A percentile compares a stretch with the other conserved stretches of the same genome.
Conservation (phyloP, 1,284 basidiomycete species). For the Leccinum subrobustum region DNA sequence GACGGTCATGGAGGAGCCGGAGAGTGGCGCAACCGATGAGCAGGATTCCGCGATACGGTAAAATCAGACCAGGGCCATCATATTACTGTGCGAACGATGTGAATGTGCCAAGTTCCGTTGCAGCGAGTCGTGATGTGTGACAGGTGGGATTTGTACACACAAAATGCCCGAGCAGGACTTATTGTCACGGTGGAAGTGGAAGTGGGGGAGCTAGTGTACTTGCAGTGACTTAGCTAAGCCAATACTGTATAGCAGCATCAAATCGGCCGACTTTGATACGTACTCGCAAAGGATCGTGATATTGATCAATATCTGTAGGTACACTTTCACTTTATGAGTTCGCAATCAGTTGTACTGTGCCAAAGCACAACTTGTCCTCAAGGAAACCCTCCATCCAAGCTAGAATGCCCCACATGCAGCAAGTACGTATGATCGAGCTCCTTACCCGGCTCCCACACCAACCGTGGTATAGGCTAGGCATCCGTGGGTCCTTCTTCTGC, state of each 20-base stretch:
- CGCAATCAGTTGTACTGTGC: slow-evolving; percentile 45
- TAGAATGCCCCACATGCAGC: slow-evolving; percentile 82
- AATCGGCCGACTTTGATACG: neutral
- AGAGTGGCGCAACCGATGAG: neutral
- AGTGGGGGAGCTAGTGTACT: neutral
- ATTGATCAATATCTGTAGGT: neutral
- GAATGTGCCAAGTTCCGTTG: neutral
- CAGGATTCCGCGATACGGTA: neutral
- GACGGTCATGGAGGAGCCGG: neutral
- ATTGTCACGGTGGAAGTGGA: neutral
- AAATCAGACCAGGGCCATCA: neutral
- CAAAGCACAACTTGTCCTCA: slow-evolving; percentile 72
- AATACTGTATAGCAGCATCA: neutral
- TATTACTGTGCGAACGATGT: neutral
- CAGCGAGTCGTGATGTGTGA: neutral
- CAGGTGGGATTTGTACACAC: neutral
- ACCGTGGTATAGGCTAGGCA: slow-evolving; percentile 57
- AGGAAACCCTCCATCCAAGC: slow-evolving; percentile 69
- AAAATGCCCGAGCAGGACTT: neutral
- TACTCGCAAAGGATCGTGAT: neutral
- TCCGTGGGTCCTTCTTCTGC: slow-evolving; percentile 81
- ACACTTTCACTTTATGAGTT: slow-evolving; percentile 24
- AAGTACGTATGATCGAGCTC: slow-evolving; percentile 56
- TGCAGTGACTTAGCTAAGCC: neutral
- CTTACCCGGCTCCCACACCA: slow-evolving; percentile 1